These are phyloP conservation scores for Salvia splendens DNA, from an alignment of 257 asterid species.

Conservation along the genomic window DNA sequence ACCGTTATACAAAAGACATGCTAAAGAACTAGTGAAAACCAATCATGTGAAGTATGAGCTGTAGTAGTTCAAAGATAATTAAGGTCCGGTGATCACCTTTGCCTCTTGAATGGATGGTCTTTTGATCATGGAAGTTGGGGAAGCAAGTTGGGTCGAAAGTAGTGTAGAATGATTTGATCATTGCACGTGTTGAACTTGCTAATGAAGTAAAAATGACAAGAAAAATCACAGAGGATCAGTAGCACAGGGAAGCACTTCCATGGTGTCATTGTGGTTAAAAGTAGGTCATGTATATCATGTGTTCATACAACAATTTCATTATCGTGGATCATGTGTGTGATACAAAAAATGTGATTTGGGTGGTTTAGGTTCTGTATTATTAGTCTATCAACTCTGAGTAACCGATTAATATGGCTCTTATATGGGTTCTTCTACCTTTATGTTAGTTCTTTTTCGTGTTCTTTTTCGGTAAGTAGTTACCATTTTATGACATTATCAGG, in stretches of 20 bases:
- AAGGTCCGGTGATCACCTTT: not conserved
- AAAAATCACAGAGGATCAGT: not conserved
- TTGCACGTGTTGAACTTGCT: not conserved
- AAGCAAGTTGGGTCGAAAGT: not conserved
- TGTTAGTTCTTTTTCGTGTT: not conserved
- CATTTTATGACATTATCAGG: slow-evolving; percentile 42
- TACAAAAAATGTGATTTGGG: not conserved
- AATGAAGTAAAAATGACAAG: not conserved
- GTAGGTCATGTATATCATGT: slow-evolving; percentile 4
- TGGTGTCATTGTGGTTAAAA: not conserved
- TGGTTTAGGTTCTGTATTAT: slow-evolving; percentile 8
- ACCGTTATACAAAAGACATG: not conserved
- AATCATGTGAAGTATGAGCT: not conserved
- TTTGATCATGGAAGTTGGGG: not conserved
- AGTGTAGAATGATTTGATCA: not conserved
- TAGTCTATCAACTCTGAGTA: slow-evolving; percentile 4
- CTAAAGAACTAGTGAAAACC: not conserved
- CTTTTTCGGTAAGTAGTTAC: too few species aligned
- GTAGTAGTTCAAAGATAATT: not conserved
- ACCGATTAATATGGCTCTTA: not conserved
- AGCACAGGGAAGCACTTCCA: not conserved
- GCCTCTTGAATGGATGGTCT: not conserved
- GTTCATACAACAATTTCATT: slow-evolving; percentile 1
- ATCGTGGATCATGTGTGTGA: not conserved
- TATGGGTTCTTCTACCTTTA: not conserved